Percentiles rank a stretch among this genome's conserved stretches.
These are phyloP conservation scores for Physcomitrellopsis africana DNA, from an alignment of 225 moss, liverwort and hornwort genomes.

Conservation along the genomic window DNA sequence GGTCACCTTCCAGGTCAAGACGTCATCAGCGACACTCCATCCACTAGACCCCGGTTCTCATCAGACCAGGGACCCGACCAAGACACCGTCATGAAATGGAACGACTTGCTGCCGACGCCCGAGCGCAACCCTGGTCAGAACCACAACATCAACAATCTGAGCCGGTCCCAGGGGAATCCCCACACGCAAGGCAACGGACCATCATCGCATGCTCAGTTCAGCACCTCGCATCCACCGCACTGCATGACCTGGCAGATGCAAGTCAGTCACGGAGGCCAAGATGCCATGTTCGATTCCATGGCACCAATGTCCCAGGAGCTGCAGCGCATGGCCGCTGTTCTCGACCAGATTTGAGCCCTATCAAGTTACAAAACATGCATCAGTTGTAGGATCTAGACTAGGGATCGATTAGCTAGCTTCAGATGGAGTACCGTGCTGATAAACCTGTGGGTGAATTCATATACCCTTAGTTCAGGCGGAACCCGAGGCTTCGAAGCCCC, in stretches of 20 bases:
- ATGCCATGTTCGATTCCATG: constrained; percentile 37
- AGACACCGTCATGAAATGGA: constrained; percentile 63
- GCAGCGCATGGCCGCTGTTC: constrained; percentile 70
- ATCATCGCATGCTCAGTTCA: constrained; percentile 9
- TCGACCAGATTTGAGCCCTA: constrained; percentile 41
- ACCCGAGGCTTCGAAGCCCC: too few species aligned
- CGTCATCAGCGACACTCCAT: too few species aligned
- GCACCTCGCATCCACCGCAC: background rate
- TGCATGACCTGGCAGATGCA: constrained; percentile 63
- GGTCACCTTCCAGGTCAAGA: too few species aligned
- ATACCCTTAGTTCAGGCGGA: too few species aligned
- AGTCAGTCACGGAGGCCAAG: constrained; percentile 39
- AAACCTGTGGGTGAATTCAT: too few species aligned
- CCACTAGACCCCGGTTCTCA: too few species aligned
- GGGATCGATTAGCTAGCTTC: too few species aligned
- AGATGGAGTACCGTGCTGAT: too few species aligned
- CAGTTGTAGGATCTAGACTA: too few species aligned
- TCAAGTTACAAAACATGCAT: too few species aligned
- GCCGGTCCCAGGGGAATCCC: background rate
- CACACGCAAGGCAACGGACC: background rate
- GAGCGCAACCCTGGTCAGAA: too few species aligned
- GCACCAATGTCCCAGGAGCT: constrained; percentile 66
- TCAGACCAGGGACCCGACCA: background rate
- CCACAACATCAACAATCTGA: too few species aligned
- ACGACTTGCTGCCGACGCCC: constrained; percentile 39